Conservation (phyloP, 441 rosid species). For the Melastoma candidum region DNA sequence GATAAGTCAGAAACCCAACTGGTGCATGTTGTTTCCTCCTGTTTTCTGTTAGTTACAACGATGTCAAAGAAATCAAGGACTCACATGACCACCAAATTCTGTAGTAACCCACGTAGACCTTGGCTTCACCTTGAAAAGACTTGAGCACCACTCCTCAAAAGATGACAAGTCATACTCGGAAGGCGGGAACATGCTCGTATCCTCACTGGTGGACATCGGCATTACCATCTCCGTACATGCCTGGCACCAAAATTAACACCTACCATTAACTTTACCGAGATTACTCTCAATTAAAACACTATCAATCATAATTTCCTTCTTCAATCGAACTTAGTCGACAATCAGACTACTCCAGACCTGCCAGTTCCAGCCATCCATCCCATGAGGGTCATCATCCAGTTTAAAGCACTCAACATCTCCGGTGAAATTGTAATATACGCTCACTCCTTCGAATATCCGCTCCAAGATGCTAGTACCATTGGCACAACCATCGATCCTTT, state of each 20-base stretch:
- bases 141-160: conserved; percentile 52
- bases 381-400: conserved; percentile 90
- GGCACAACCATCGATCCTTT: conserved; percentile 48
- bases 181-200: conserved; percentile 56
- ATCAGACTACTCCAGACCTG: conserved; percentile 34
- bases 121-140: conserved; percentile 43
- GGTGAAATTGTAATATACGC: conserved; percentile 66
- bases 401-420: conserved; percentile 60
- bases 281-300: too few species aligned
- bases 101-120: conserved; percentile 77
- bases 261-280: neutral
- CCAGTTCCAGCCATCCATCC: conserved; percentile 86
- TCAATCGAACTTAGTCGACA: too few species aligned
- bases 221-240: conserved; percentile 94
- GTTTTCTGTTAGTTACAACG: neutral
- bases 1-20: neutral
- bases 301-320: too few species aligned
- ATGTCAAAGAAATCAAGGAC: conserved; percentile 9
- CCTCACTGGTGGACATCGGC: conserved; percentile 66
- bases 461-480: conserved; percentile 43
- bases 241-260: conserved; percentile 20
- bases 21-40: neutral
- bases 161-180: conserved; percentile 52
- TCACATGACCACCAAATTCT: conserved; percentile 79
- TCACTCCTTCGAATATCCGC: conserved; percentile 56